Evolutionary conservation across 2,329 filamentous ascomycete genomes (phyloP), one percentile per base, ranked within the genome.

Genomic region (Thermoascus crustaceus): DNA sequence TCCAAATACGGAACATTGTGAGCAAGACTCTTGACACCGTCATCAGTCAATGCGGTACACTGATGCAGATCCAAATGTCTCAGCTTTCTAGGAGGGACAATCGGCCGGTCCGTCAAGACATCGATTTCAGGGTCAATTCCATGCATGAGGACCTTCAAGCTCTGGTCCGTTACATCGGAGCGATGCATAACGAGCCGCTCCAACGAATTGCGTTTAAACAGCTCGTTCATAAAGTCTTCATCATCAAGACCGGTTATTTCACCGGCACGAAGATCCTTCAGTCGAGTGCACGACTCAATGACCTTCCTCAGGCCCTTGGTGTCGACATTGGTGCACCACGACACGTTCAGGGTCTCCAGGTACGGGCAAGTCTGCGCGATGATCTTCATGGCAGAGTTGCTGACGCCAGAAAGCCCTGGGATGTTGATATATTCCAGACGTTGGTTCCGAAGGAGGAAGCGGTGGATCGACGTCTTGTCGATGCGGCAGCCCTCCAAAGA

Each of bases 401-500:
- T 86, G n/a, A 63, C 55, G 8, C 80, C 80, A 2, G 77, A 68
- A 42, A 96, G 71, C 0, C 87, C 88, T 2, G 85, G 85, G 23
- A 98, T 66, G 52, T 95, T 95, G 49, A 96, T 72, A 49, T 86
- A 80, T n/a, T 82, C 74, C 22, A 98, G 72, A 35, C 77, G 76
- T 37, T 73, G 73, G 56, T 96, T 96, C 35, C 77, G 77, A 36
- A 91, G 68, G 6, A 98, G 68, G 52, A 77, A 83, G 58, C 85
- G 84, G 38, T 95, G 73, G 1, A 88, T 84, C 3, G 78, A 75
- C 22, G 77, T 77, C 39, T 83, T 78, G 48, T 94, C 83, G 44
- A 94, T 91, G 27, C 81, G 78, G 55, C 87, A 94, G 4, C 87
- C 91, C 63, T 96, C 86, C 10, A 96, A 72, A 1, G 84, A 93